Evolutionary conservation across 169 alveolate species (phyloP), one percentile per base, ranked within the genome.

Genomic region (Eimeria brunetti): DNA sequence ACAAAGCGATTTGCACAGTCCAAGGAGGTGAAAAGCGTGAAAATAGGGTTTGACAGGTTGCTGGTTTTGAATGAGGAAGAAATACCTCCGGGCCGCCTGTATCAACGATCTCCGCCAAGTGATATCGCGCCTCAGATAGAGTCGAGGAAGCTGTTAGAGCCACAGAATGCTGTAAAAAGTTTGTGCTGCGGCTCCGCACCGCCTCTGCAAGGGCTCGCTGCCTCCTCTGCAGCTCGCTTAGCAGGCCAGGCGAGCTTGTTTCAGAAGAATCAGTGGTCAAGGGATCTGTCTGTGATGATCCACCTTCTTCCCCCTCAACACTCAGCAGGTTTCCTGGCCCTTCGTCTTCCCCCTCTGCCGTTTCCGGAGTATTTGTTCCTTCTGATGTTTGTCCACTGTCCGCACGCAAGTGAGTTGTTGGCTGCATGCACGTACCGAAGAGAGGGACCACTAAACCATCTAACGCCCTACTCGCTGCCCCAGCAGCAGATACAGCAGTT

Each of bases 11-110:
- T 11, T 69, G 24, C 33, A 30, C 80, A 69, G n/a, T 27, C n/a
- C 80, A 16, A 69, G 80, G 75, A 7, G 9, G 44, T 11, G 7
- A 12, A 36, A 6, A 2, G 33, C 9, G 4, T 11, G 2, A 36
- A 24, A 12, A 33, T 24, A 16, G 1, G 33, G n/a, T 3, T 69
- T 49, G n/a, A 6, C 4, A 9, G 24, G 41, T 41, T 76, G 64
- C 38, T 22, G 86, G n/a, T 36, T 33, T 27, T 18, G 41, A 30
- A 30, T 36, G 44, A 18, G 41, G 64, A 24, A 12, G 24, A 14
- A 81, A 9, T 62, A 85, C 92, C 92, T 85, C 92, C 44, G 92
- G 92, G 24, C 92, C 92, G 46, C 92, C 92, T n/a, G 92, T 85
- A 81, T 85, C 80, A 22, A 85, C 92, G 8, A 85, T 58, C 69